phyloP scores from a whole-genome alignment of 108 stramenopile genomes.

The Licmophora abbreviata region DNA sequence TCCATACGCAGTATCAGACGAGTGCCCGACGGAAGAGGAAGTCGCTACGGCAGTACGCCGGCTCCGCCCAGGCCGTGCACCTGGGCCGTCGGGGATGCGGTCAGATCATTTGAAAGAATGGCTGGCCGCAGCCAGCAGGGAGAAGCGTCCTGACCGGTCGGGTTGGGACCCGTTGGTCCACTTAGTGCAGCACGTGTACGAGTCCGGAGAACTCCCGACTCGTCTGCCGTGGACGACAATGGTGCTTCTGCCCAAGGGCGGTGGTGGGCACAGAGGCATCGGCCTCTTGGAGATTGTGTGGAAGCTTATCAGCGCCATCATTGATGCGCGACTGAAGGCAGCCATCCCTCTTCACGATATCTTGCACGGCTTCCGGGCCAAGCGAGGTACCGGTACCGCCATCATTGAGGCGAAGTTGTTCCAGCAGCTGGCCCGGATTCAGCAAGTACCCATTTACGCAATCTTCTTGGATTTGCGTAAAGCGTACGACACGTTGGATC shows the following conservation, averaged over 20 bases:
- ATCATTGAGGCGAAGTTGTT: conserved; percentile 12
- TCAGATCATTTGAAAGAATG: no score
- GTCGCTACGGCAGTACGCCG: no score
- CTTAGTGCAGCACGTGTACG: conserved; percentile 4
- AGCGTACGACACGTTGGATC: conserved; percentile 14
- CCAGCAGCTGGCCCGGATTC: conserved; percentile 3
- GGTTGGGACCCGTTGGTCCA: background rate
- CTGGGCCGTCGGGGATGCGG: no score
- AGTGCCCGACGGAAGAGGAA: no score
- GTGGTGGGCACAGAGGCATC: conserved; percentile 8
- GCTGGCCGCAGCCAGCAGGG: no score
- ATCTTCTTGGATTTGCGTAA: conserved; percentile 14
- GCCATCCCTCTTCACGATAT: background rate
- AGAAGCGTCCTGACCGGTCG: no score
- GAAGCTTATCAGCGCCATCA: conserved; percentile 9
- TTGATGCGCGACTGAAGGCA: conserved; percentile 2
- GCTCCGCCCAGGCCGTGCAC: no score
- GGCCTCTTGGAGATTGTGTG: conserved; percentile 13
- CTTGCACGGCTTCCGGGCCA: conserved; percentile 1
- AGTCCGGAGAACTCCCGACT: conserved; percentile 9
- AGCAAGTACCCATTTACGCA: conserved; percentile 4
- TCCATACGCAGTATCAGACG: no score
- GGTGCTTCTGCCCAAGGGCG: conserved; percentile 18
- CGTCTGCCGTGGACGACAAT: conserved; percentile 5
- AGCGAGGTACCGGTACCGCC: conserved; percentile 14